Evolutionary conservation across 2,329 filamentous ascomycete species (phyloP).

Genomic region (Cercospora janseana): DNA sequence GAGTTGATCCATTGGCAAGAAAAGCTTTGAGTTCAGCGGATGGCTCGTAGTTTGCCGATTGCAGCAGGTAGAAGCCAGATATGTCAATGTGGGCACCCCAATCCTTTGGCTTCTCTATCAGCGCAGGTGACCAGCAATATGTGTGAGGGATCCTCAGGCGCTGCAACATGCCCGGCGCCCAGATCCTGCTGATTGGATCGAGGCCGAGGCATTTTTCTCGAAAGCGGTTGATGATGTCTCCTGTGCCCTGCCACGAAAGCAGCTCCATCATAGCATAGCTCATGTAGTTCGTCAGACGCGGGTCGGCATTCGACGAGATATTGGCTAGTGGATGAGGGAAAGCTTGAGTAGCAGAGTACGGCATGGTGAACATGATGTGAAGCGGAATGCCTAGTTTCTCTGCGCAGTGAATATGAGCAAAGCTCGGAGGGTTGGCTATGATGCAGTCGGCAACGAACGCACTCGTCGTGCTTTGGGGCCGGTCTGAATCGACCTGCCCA

Average conservation of each 20-base stretch:
- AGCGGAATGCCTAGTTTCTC: conserved; percentile 72
- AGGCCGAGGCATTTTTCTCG: conserved; percentile 71
- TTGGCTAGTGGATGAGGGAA: conserved; percentile 87
- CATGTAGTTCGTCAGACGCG: conserved; percentile 75
- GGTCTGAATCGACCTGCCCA: conserved; percentile 40
- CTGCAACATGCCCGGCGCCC: conserved; percentile 75
- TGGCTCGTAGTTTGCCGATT: conserved; percentile 65
- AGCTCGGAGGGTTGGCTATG: conserved; percentile 74
- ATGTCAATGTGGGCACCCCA: conserved; percentile 71
- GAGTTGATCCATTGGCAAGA: conserved; percentile 65
- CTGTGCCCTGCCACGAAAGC: conserved; percentile 89
- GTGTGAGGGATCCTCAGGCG: conserved; percentile 78
- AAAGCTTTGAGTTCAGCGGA: conserved; percentile 64
- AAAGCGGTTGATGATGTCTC: conserved; percentile 88
- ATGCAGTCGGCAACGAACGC: conserved; percentile 84
- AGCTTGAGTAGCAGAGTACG: conserved; percentile 79
- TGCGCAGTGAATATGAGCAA: conserved; percentile 72
- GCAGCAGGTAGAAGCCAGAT: conserved; percentile 74
- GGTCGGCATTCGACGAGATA: conserved; percentile 73
- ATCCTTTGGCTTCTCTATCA: conserved; percentile 74
- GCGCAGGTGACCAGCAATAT: conserved; percentile 84
- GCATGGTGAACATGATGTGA: conserved; percentile 94
- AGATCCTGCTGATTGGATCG: conserved; percentile 74
- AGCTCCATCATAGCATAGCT: conserved; percentile 84
- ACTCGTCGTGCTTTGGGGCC: conserved; percentile 41